Percentiles rank a stretch among this genome's conserved stretches.
phyloP scores from a whole-genome alignment of 305 asterid species.

The Vinca major region DNA sequence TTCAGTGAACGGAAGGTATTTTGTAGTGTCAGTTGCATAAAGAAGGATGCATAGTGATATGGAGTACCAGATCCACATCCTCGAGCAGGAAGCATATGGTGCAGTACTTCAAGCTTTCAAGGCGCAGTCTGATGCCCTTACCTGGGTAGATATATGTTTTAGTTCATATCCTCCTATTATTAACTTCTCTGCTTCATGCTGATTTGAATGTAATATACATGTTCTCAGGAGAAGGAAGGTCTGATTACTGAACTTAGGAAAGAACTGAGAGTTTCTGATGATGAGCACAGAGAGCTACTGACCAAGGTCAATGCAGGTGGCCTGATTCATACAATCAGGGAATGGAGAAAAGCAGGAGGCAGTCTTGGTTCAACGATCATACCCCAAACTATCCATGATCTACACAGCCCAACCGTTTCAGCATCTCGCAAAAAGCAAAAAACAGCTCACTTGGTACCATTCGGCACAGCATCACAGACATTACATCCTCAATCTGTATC shows the following conservation, averaged over 20 bases:
- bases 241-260: constrained; percentile 88
- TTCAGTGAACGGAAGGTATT: constrained; percentile 43
- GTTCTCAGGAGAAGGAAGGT: constrained; percentile 83
- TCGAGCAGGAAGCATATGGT: constrained; percentile 93
- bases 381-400: constrained; percentile 57
- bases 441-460: constrained; percentile 49
- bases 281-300: constrained; percentile 85
- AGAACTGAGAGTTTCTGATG: constrained; percentile 95
- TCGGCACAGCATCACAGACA: constrained; percentile 43
- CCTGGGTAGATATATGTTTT: constrained; percentile 55
- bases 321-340: constrained; percentile 80
- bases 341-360: constrained; percentile 93
- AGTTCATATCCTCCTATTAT: constrained; percentile 8
- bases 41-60: constrained; percentile 54
- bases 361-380: constrained; percentile 20
- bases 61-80: constrained; percentile 80
- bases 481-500: constrained; percentile 51
- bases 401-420: constrained; percentile 69
- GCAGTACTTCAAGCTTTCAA: constrained; percentile 92
- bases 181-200: constrained; percentile 9
- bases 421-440: constrained; percentile 79
- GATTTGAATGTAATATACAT: constrained; percentile 10
- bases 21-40: constrained; percentile 34
- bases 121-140: constrained; percentile 96
- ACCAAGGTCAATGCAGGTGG: constrained; percentile 80